These are phyloP conservation scores for Phialemonium atrogriseum DNA, from an alignment of 2,329 filamentous ascomycete genomes.

Conservation along the genomic window DNA sequence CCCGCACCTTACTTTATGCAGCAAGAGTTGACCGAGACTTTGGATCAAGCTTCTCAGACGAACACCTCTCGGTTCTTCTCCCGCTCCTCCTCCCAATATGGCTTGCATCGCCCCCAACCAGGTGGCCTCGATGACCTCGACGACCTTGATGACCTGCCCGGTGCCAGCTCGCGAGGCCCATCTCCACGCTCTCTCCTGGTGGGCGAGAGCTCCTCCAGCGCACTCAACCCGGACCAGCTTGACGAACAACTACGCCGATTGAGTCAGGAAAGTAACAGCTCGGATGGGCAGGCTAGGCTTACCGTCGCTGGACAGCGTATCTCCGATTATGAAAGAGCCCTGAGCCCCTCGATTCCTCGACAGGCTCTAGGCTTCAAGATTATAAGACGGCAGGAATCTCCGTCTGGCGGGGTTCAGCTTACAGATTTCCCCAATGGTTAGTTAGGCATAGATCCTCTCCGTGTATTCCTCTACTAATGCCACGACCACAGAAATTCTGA, in stretches of 20 bases:
- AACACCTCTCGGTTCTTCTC: conserved; percentile 22
- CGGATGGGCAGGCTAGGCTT: conserved; percentile 18
- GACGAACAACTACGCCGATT: conserved; percentile 44
- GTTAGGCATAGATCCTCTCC: conserved; percentile 20
- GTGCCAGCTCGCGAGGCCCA: conserved; percentile 24
- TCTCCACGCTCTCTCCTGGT: conserved; percentile 24
- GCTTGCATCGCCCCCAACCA: conserved; percentile 38
- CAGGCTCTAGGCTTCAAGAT: conserved; percentile 48
- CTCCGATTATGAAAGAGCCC: conserved; percentile 52
- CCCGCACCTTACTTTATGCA: conserved; percentile 53
- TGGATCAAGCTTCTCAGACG: conserved; percentile 30
- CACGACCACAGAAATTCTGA: conserved; percentile 67
- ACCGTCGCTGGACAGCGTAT: conserved; percentile 43
- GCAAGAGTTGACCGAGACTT: conserved; percentile 43
- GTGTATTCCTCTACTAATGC: conserved; percentile 1
- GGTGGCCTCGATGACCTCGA: conserved; percentile 25
- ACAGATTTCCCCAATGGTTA: conserved; percentile 74
- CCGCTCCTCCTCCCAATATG: conserved; percentile 43
- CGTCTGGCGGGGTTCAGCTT: conserved; percentile 33
- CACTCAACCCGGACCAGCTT: conserved; percentile 33
- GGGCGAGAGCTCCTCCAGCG: conserved; percentile 18
- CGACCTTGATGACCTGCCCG: too few species aligned
- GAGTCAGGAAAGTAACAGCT: conserved; percentile 28
- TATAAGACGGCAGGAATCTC: conserved; percentile 34
- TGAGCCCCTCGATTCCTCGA: conserved; percentile 36